Evolutionary conservation across 2,329 filamentous ascomycete genomes (phyloP), one percentile per base, ranked within the genome.

Genomic region (Colletotrichum zoysiae): DNA sequence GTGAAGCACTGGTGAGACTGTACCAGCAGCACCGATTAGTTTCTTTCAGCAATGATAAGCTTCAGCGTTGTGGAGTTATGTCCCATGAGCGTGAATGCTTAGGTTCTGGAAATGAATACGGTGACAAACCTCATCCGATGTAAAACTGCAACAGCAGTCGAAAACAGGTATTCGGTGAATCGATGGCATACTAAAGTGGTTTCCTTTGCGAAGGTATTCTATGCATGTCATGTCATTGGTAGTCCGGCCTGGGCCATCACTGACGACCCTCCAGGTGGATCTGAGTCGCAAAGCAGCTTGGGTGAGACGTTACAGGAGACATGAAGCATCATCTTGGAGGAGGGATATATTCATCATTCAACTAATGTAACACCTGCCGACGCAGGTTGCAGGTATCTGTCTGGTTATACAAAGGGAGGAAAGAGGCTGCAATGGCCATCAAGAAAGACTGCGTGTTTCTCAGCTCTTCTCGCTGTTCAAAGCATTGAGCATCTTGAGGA

Each of bases 401-500:
- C 56, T 63, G 51, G 55, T 65, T 60, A 60, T 67, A 69, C 65
- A 69, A 18, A 40, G 65, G 48, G 35, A 50, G 50, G 12, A 63
- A 62, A 69, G 51, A 44, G 38, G 59, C n/a, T 51, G 51, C 51
- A 46, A 30, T 46, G 12, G 12, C 6, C 20, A 1, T 56, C n/a
- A 40, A 16, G 7, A 55, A 68, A 60, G 30, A 56, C 38, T 46
- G 20, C 14, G 16, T 55, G 46, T 30, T 33, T 50, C 23, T 71
- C 53, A 71, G 69, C 48, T 69, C 59, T 71, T 69, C 38, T 48
- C 61, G 16, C 18, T 80, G 73, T 84, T 84, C 66, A 90, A 80
- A 69, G 88, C 85, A 70, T 90, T 88, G 64, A 98, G 82, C 82
- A 97, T 86, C 82, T 92, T 94, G 79, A 97, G 82, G 73, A 98